Evolutionary conservation across 1,139 yeast species (phyloP), one percentile per base, ranked within the genome.

Genomic region (Kazachstania sp.): DNA sequence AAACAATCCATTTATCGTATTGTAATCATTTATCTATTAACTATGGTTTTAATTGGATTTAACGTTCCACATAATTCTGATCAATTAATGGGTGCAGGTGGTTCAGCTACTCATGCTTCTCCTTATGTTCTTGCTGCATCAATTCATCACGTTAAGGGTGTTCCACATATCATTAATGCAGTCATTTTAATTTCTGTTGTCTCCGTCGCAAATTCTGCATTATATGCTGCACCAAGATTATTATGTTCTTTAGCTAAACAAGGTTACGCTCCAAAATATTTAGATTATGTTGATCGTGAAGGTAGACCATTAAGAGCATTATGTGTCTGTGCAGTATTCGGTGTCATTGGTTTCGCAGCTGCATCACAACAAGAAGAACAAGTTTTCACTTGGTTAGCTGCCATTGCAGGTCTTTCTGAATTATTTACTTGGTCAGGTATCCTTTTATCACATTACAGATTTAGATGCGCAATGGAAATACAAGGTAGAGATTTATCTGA

Each of bases 351-450:
- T 13, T 87, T 85, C 52, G 74, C 78, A 47, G 70, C 73, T 4
- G 86, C 94, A 34, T 75, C 83, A 43, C 66, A 74, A 20, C 71
- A 80, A 49, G 78, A 84, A 64, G 79, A 75, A 51, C 74, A 71
- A 31, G 86, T 86, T 13, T 69, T 80, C 88, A 29, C 82, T 78
- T 63, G 87, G 88, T 45, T 92, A 86, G 63, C 86, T 63, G 86
- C 95, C 26, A 71, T 88, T 43, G 83, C 95, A 15, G 95, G 95
- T 58, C 77, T 87, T 54, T 78, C 86, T 45, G 94, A 85, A 67
- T 70, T 83, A 57, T 82, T 84, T 52, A 95, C 94, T 46, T 74
- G 88, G 62, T 86, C 92, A 34, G 88, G 95, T 40, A 84, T 87
- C 58, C 79, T 83, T 61, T 62, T 83, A 48, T 80, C 87, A 57